A percentile compares a stretch with the other conserved stretches of the same genome.
These are phyloP conservation scores for Teratosphaeria pseudoeucalypti DNA, from an alignment of 2,329 filamentous ascomycete genomes.

Conservation along the genomic window DNA sequence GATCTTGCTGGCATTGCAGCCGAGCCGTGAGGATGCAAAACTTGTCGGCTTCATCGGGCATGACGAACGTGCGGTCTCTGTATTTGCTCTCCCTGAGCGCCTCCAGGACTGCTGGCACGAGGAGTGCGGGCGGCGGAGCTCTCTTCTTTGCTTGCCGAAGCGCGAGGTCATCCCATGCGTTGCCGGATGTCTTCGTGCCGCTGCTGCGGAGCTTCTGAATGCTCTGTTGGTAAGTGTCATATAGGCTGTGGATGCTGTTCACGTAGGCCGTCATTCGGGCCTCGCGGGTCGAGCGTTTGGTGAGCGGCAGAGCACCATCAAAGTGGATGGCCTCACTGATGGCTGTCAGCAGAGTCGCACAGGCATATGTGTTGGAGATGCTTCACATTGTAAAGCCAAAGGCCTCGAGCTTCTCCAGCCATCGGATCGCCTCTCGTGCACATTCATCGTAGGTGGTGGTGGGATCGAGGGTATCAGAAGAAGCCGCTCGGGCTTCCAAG, in stretches of 20 bases:
- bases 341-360: background rate
- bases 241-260: background rate
- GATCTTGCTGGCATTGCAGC: constrained; percentile 32
- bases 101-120: constrained; percentile 69
- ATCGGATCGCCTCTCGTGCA: constrained; percentile 47
- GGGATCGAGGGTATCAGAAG: background rate
- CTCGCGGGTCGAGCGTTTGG: constrained; percentile 48
- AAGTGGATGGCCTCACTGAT: constrained; percentile 64
- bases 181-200: background rate
- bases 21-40: constrained; percentile 62
- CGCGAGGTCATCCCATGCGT: constrained; percentile 17
- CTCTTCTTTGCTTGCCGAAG: constrained; percentile 17
- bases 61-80: constrained; percentile 44
- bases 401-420: constrained; percentile 50
- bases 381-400: constrained; percentile 54
- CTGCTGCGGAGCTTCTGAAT: background rate
- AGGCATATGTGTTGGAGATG: constrained; percentile 1
- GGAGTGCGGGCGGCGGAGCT: constrained; percentile 53
- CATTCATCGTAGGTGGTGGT: constrained; percentile 47
- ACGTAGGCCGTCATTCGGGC: background rate
- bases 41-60: constrained; percentile 75
- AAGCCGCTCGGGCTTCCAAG: constrained; percentile 7
- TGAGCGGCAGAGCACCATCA: constrained; percentile 65
- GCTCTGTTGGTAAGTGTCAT: background rate
- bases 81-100: constrained; percentile 41